Evolutionary conservation across 257 asterid genomes (phyloP), one percentile per base, ranked within the genome.

Genomic region (Leptodermis oblonga): DNA sequence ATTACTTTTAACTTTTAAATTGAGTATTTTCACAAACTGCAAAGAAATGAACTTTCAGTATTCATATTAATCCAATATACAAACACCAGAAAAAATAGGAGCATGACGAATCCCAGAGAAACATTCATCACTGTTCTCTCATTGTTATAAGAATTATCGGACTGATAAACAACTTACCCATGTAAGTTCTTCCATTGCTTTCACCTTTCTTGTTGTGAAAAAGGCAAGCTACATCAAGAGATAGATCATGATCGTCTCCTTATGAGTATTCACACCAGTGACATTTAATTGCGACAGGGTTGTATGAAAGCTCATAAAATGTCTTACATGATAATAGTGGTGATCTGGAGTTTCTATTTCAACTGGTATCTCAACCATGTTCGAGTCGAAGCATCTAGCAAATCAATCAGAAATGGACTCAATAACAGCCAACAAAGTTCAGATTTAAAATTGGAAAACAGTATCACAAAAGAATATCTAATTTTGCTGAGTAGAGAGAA

Each of bases 141-240:
- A 60, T 34, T n/a, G 69, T 7, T 20, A 20, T 17, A 13, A 43
- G 52, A 45, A 43, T 39, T 30, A 42, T 26, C 34, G 31, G 46
- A 68, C 31, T 43, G 49, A 39, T 13, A 71, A 70, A 33, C 31
- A 45, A 83, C 88, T 73, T 77, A 90, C 99, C 99, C 97, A 88
- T 68, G 95, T 93, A 68, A 93, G 96, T 81, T 93, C 99, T 81
- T 93, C 99, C 96, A 81, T 82, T 41, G 96, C 99, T 68, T 82
- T 79, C 68, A 88, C 87, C 62, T 86, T 79, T 81, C 96, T 86
- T 68, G 96, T 77, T 31, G 96, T 88, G 87, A 93, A 93, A 75
- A 88, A 83, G 11, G 96, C 97, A 42, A 87, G 84, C 99, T 93
- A 89, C 82, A 83, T 72, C 55, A 66, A 75, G 68, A 82, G 71